Conservation (phyloP, 1,284 basidiomycete genomes). For the Sphaerobolus stellatus region DNA sequence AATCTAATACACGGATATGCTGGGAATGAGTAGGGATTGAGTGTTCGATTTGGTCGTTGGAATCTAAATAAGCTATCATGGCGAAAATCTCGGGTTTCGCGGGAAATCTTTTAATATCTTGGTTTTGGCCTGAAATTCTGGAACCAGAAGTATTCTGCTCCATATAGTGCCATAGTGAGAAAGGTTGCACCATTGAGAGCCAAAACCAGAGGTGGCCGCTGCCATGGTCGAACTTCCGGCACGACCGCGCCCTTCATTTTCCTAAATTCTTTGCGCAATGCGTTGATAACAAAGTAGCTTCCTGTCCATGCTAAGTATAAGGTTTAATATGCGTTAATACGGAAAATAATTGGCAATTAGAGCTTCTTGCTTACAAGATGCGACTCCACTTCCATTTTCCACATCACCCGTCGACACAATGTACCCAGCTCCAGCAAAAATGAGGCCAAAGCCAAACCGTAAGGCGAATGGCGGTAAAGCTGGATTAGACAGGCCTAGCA, state of each 20-base stretch:
- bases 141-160: slow-evolving; percentile 11
- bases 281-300: slow-evolving; percentile 6
- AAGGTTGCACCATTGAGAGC: slow-evolving; percentile 1
- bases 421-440: slow-evolving; percentile 48
- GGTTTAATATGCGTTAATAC: not conserved
- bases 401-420: slow-evolving; percentile 40
- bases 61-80: no score
- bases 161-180: slow-evolving; percentile 3
- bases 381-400: slow-evolving; percentile 46
- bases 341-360: no score
- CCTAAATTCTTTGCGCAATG: slow-evolving; percentile 2
- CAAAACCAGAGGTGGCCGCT: slow-evolving; percentile 6
- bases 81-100: no score
- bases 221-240: not conserved
- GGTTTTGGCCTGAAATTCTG: no score
- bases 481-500: not conserved
- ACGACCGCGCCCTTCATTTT: not conserved
- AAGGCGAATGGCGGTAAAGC: slow-evolving; percentile 40
- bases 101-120: no score
- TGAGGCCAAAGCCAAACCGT: slow-evolving; percentile 43
- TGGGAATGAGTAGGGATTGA: no score
- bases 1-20: no score
- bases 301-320: slow-evolving; percentile 6
- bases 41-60: no score
- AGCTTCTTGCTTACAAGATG: slow-evolving; percentile 16